Conservation (phyloP, 2,329 filamentous ascomycete species). For the Didymella sp. region DNA sequence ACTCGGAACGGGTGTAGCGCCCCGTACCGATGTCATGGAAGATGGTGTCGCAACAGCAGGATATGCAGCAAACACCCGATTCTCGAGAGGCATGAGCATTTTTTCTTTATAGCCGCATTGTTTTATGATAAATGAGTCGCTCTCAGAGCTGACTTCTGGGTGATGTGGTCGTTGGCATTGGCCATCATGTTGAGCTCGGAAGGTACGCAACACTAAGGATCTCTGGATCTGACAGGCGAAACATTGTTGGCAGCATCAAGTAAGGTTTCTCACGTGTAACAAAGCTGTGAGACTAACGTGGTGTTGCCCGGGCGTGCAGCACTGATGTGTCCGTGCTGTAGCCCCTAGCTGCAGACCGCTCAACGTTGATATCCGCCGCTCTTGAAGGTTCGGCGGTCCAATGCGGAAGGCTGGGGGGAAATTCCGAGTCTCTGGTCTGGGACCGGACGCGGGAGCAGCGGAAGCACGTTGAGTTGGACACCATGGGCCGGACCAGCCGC, state of each 20-base stretch:
- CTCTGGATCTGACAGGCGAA: not conserved
- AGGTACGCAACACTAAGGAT: not conserved
- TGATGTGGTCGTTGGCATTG: not conserved
- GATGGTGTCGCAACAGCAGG: not conserved
- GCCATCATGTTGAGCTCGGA: not conserved
- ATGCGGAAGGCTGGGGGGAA: constrained; percentile 1
- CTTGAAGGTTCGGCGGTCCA: not conserved
- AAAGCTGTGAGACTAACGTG: not conserved
- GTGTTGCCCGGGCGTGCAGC: constrained; percentile 2
- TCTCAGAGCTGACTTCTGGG: not conserved
- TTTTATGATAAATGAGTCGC: too few species aligned
- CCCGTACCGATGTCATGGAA: not conserved
- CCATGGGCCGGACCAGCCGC: not conserved
- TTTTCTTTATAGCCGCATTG: not conserved
- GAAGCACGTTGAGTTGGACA: not conserved
- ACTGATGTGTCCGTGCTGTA: constrained; percentile 2
- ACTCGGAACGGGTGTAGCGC: not conserved
- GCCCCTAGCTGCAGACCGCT: constrained; percentile 2
- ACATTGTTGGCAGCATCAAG: not conserved
- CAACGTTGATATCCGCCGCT: not conserved
- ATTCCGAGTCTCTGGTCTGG: not conserved
- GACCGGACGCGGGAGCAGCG: not conserved
- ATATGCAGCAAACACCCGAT: not conserved
- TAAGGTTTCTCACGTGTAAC: not conserved
- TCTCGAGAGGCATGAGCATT: not conserved